These are phyloP conservation scores for Mucor circinelloides DNA, from an alignment of 371 early-diverging fungal species.

Conservation along the genomic window DNA sequence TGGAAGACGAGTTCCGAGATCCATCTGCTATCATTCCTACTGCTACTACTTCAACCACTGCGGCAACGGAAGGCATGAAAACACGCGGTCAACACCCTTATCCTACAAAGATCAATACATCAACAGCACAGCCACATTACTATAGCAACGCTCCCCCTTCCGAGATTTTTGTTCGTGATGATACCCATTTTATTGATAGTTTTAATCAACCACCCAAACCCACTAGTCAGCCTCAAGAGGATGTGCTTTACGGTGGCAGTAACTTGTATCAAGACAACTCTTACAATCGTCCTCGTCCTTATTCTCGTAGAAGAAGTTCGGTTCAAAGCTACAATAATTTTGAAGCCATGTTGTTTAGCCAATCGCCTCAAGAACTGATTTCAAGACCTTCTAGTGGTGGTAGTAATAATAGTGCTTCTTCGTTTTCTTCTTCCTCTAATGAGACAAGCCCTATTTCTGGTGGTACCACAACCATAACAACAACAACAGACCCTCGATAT, in stretches of 20 bases:
- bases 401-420: slow-evolving; percentile 11
- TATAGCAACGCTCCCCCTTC: neutral
- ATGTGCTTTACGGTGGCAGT: slow-evolving; percentile 3
- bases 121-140: neutral
- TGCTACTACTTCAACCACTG: neutral
- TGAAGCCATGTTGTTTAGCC: neutral
- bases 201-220: slow-evolving; percentile 5
- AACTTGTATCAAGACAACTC: slow-evolving; percentile 19
- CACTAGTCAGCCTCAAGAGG: neutral
- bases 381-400: slow-evolving; percentile 22
- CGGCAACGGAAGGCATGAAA: neutral
- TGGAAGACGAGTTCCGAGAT: slow-evolving; percentile 12
- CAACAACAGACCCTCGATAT: neutral
- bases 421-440: slow-evolving; percentile 11
- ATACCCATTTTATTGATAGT: slow-evolving; percentile 11
- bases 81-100: neutral
- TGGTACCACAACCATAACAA: neutral
- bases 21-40: neutral
- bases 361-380: slow-evolving; percentile 11
- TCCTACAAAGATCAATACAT: slow-evolving; percentile 4
- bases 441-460: slow-evolving; percentile 5
- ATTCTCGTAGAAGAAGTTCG: neutral
- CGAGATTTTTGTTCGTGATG: slow-evolving; percentile 12
- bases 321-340: neutral
- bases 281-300: slow-evolving; percentile 1